These are phyloP conservation scores for Leptomonas seymouri DNA, from an alignment of 208 protist species.

Conservation along the genomic window DNA sequence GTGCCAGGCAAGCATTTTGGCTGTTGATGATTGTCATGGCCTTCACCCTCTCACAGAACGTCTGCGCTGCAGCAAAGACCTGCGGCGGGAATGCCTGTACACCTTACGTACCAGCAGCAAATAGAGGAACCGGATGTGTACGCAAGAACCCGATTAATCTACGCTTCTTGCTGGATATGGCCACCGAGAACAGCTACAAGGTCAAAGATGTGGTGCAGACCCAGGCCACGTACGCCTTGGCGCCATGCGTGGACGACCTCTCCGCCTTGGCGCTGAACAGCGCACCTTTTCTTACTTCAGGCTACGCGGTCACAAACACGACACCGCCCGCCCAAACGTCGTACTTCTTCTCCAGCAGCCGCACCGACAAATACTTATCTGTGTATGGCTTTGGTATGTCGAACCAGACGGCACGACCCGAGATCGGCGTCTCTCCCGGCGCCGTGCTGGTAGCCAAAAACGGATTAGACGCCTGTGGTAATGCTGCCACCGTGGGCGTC, in stretches of 20 bases:
- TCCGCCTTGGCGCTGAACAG: constrained; percentile 53
- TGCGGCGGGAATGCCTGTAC: constrained; percentile 31
- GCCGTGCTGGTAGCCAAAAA: constrained; percentile 69
- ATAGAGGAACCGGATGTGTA: constrained; percentile 42
- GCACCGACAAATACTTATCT: constrained; percentile 55
- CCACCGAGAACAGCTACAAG: constrained; percentile 42
- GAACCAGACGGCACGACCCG: constrained; percentile 42
- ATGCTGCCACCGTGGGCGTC: constrained; percentile 45
- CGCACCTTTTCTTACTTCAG: constrained; percentile 41
- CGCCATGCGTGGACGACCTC: constrained; percentile 70
- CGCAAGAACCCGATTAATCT: constrained; percentile 60
- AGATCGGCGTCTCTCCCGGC: constrained; percentile 39
- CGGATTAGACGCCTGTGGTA: constrained; percentile 37
- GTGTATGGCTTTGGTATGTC: constrained; percentile 83
- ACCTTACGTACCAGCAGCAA: constrained; percentile 23
- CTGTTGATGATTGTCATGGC: not conserved
- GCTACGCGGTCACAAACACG: constrained; percentile 29
- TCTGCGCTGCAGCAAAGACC: constrained; percentile 5
- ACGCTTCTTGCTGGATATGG: constrained; percentile 70
- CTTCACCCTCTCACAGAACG: constrained; percentile 2
- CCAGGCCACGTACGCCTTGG: constrained; percentile 69
- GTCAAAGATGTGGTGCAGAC: constrained; percentile 5
- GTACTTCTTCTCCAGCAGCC: constrained; percentile 26
- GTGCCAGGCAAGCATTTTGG: not conserved
- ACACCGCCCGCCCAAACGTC: constrained; percentile 1